phyloP scores from a whole-genome alignment of 2,329 filamentous ascomycete species.

The Dactylonectria macrodidyma region DNA sequence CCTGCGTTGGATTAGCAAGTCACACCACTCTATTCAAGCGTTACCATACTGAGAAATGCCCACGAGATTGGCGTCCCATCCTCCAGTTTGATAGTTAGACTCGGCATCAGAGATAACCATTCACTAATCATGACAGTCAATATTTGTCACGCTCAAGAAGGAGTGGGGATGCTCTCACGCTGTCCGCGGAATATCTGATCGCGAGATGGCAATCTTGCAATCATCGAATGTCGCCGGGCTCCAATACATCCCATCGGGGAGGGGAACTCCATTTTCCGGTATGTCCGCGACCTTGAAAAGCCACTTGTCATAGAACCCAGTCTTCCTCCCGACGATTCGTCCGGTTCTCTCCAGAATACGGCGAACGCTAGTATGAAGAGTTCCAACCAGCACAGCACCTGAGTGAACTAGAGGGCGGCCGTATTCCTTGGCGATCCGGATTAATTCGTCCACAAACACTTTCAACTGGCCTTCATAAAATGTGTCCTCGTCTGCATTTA shows the following conservation, averaged over 20 bases:
- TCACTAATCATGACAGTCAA: constrained; percentile 48
- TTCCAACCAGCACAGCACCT: constrained; percentile 55
- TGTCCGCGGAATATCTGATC: constrained; percentile 70
- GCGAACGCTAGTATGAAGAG: constrained; percentile 51
- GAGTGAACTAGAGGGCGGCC: constrained; percentile 37
- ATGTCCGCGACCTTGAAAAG: constrained; percentile 66
- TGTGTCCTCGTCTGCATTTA: constrained; percentile 22
- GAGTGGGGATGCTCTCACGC: constrained; percentile 56
- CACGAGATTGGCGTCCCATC: constrained; percentile 72
- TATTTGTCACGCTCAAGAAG: background rate
- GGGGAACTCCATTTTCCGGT: constrained; percentile 50
- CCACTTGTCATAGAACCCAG: constrained; percentile 68
- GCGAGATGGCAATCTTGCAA: constrained; percentile 66
- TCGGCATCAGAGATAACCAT: constrained; percentile 62
- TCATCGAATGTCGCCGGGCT: constrained; percentile 66
- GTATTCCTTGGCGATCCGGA: constrained; percentile 46
- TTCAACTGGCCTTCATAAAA: constrained; percentile 53
- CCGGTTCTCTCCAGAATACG: constrained; percentile 44
- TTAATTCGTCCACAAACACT: constrained; percentile 49
- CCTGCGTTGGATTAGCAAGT: constrained; percentile 52
- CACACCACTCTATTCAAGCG: no score
- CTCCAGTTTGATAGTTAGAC: constrained; percentile 60
- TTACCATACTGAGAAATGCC: constrained; percentile 68
- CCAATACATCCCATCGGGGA: constrained; percentile 70
- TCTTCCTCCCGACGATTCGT: constrained; percentile 46